Percentiles rank a stretch among this genome's conserved stretches.
phyloP scores from a whole-genome alignment of 2,329 filamentous ascomycete genomes.

The Eutypa lata region DNA sequence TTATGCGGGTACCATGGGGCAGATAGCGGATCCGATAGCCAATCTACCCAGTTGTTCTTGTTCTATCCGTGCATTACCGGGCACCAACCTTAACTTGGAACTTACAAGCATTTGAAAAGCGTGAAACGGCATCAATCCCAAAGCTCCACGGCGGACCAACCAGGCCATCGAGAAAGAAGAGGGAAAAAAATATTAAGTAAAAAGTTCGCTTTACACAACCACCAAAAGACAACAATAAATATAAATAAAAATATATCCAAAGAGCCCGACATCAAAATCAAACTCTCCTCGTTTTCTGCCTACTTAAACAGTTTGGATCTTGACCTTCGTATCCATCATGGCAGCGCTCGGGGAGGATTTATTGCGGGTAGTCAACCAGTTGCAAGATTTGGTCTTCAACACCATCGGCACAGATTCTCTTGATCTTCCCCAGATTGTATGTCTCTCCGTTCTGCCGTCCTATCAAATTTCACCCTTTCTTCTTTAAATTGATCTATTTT shows the following conservation, averaged over 20 bases:
- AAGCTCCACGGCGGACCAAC: neutral
- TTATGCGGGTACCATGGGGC: too few species aligned
- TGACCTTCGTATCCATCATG: slow-evolving; percentile 52
- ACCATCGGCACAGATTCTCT: slow-evolving; percentile 98
- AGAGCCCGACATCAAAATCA: neutral
- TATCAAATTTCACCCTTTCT: slow-evolving; percentile 7
- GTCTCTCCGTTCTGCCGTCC: slow-evolving; percentile 30
- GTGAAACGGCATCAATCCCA: neutral
- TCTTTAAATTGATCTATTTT: neutral
- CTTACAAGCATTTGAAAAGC: neutral
- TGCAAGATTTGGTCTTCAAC: slow-evolving; percentile 98
- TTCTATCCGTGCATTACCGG: neutral
- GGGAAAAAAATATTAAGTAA: neutral
- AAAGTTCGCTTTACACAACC: neutral
- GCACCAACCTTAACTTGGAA: neutral
- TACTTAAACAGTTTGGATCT: neutral
- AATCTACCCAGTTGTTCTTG: too few species aligned
- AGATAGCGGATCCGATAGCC: too few species aligned
- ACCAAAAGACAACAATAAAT: neutral
- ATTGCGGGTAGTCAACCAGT: slow-evolving; percentile 92
- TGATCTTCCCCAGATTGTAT: slow-evolving; percentile 95
- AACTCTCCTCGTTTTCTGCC: neutral
- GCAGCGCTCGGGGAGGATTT: slow-evolving; percentile 94
- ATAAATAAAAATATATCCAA: neutral
- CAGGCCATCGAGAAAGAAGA: neutral